Conservation (phyloP, 768 basidiomycete species). For the Boletus barrowsii region DNA sequence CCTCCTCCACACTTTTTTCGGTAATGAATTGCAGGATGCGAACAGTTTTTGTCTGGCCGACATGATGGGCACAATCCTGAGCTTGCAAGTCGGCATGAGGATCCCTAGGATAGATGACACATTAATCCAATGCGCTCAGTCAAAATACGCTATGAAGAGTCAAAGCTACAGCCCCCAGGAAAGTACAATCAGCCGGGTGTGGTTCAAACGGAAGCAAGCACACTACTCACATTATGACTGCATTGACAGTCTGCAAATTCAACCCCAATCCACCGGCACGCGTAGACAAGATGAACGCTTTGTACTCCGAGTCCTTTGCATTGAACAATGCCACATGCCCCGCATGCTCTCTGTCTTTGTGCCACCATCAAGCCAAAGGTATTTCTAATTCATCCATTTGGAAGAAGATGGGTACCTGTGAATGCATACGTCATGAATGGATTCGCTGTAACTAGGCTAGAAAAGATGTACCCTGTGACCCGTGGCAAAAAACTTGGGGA, state of each 20-base stretch:
- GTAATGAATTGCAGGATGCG: conserved; percentile 96
- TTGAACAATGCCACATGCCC: conserved; percentile 85
- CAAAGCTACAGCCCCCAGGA: conserved; percentile 50
- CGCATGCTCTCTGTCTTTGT: conserved; percentile 94
- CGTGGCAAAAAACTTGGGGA: conserved; percentile 92
- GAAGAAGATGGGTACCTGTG: conserved; percentile 95
- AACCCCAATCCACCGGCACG: conserved; percentile 91
- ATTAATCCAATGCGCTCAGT: neutral
- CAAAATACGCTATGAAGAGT: conserved; percentile 36
- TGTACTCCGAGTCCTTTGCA: conserved; percentile 81
- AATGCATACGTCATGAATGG: conserved; percentile 4
- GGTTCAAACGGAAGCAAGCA: neutral
- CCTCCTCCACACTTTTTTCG: conserved; percentile 97
- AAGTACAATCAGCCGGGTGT: conserved; percentile 8
- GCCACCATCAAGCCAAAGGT: conserved; percentile 92
- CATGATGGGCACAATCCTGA: conserved; percentile 99
- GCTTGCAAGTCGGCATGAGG: conserved; percentile 99
- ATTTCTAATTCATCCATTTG: conserved; percentile 91
- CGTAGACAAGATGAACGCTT: conserved; percentile 91
- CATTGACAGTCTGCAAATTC: conserved; percentile 95
- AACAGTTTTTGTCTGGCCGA: conserved; percentile 97
- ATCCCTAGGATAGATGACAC: conserved; percentile 55
- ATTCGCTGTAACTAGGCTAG: neutral
- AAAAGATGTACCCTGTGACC: conserved; percentile 71
- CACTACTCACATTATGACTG: conserved; percentile 81